phyloP scores from a whole-genome alignment of 257 asterid species.

The Capsicum pubescens region DNA sequence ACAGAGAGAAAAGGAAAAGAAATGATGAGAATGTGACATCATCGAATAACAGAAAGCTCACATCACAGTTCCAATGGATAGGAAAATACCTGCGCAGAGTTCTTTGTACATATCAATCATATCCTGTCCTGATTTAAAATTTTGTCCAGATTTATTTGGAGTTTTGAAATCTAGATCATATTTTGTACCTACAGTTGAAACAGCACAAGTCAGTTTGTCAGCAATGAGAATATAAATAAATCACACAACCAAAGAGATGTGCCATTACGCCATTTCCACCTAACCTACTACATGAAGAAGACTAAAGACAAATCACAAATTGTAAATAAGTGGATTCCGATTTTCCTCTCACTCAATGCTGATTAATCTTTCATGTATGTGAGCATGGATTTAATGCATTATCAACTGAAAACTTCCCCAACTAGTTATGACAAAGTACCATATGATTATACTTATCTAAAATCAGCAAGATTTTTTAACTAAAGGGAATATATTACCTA shows the following conservation, averaged over 20 bases:
- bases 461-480: constrained; percentile 10
- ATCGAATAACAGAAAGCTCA: constrained; percentile 10
- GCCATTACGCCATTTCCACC: neutral
- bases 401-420: neutral
- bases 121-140: constrained; percentile 92
- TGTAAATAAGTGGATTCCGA: neutral
- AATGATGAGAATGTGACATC: constrained; percentile 19
- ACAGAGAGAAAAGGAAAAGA: constrained; percentile 29
- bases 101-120: constrained; percentile 87
- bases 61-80: constrained; percentile 16
- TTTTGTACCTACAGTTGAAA: constrained; percentile 75
- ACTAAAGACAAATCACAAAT: neutral
- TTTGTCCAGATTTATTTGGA: constrained; percentile 85
- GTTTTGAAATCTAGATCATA: constrained; percentile 87
- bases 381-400: constrained; percentile 11
- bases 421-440: neutral
- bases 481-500: constrained; percentile 58
- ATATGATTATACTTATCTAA: constrained; percentile 12
- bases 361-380: constrained; percentile 12
- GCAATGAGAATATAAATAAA: constrained; percentile 34
- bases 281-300: neutral
- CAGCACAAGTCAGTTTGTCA: constrained; percentile 24
- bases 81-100: constrained; percentile 73
- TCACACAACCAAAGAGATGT: constrained; percentile 27
- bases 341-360: constrained; percentile 18